Base-by-base conservation (phyloP, 805 yeast genomes). In the Grigorovia humatica region DNA sequence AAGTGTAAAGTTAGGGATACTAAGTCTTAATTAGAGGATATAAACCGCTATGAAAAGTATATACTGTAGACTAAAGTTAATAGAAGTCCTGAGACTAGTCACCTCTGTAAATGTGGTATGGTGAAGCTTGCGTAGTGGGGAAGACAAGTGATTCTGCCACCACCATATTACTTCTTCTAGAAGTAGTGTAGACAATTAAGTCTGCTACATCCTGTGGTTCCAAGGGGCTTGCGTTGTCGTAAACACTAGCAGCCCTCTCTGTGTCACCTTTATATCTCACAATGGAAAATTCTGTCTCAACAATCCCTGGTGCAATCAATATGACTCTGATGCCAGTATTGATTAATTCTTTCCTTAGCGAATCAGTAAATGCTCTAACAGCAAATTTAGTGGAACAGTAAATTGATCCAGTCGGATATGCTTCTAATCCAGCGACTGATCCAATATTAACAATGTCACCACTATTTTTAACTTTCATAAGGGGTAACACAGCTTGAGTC, bases 51-150 rank as follows among this genome's bases (percentile, higher is more conserved):
- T 23, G 6, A 6, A 23, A 6, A 23, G 27, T 23, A 23, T 23
- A 23, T 23, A 23, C 6, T 23, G 27, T 23, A 23, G 6, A 23
- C 27, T 23, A 23, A 23, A 23, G 27, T 23, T 23, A 23, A 23
- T 23, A 4, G 27, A 23, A 6, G 27, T 23, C 3, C 6, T 23
- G 27, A 23, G 27, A 6, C 11, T 32, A 32, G 11, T 32, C 20
- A 6, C 45, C 20, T 17, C 27, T 68, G 72, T 82, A 73, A 40
- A 83, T 67, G 63, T 83, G 87, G 58, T 74, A 70, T 8, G 95
- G 81, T 53, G 86, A 77, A 4, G 95, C 96, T 73, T 90, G 97
- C 72, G 85, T 83, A 46, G 82, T 77, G 17, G 96, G 87, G 72
- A 89, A 87, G 12, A 91, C 82, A 65, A 90, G 74, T 17, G 88